These are phyloP conservation scores for Penstemon barbatus DNA, from an alignment of 257 asterid genomes.

Conservation along the genomic window DNA sequence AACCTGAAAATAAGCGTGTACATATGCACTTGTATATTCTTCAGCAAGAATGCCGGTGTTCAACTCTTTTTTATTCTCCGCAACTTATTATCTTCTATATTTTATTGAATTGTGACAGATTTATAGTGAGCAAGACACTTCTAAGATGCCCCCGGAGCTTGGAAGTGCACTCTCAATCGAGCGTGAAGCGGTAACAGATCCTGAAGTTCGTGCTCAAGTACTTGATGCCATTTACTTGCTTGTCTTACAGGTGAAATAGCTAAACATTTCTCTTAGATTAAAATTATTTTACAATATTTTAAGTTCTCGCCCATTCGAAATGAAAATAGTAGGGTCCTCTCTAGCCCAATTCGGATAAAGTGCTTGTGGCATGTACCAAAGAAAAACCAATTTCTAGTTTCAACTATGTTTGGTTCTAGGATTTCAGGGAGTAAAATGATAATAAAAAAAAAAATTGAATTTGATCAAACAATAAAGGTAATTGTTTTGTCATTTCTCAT, in stretches of 20 bases:
- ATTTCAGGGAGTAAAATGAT: no score
- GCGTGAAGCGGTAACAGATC: conserved; percentile 77
- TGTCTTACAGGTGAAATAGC: conserved; percentile 62
- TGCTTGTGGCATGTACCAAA: background rate
- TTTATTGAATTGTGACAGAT: conserved; percentile 48
- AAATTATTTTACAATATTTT: background rate
- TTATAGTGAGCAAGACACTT: conserved; percentile 65
- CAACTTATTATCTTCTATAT: background rate
- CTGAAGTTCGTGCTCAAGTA: conserved; percentile 73
- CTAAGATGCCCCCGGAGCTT: conserved; percentile 96
- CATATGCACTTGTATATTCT: background rate
- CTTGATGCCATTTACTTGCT: conserved; percentile 87
- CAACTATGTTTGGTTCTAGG: background rate
- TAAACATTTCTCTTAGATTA: background rate
- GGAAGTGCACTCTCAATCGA: conserved; percentile 89
- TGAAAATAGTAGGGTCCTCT: no score
- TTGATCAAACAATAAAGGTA: background rate
- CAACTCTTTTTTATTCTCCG: background rate
- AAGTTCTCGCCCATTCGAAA: no score
- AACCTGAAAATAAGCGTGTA: background rate
- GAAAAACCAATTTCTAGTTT: background rate
- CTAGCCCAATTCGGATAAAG: background rate
- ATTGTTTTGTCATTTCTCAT: background rate
- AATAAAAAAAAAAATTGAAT: no score
- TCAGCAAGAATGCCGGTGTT: background rate